Conservation (phyloP, 1,284 basidiomycete genomes). For the Austropuccinia psidii region DNA sequence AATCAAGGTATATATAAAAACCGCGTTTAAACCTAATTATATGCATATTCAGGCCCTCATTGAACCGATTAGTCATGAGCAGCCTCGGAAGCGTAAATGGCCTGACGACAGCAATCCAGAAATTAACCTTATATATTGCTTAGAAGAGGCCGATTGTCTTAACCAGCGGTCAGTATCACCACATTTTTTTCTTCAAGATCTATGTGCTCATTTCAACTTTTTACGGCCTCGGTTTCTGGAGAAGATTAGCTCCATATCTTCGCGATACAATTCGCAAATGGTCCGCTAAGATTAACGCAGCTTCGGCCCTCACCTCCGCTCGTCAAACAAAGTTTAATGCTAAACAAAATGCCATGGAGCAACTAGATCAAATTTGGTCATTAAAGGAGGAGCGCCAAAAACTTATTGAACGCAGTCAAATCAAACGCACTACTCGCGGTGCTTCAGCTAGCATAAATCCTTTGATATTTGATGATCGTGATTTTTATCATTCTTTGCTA, state of each 20-base stretch:
- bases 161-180: background rate
- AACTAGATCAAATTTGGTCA: constrained; percentile 61
- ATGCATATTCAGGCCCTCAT: no score
- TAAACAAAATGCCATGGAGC: constrained; percentile 57
- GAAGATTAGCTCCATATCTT: constrained; percentile 49
- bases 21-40: no score
- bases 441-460: constrained; percentile 42
- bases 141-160: constrained; percentile 8
- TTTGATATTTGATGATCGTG: constrained; percentile 72
- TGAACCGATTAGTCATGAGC: no score
- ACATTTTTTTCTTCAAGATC: background rate
- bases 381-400: constrained; percentile 45
- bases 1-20: no score
- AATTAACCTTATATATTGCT: background rate
- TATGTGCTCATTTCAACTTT: constrained; percentile 46
- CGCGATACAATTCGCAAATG: constrained; percentile 75
- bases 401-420: constrained; percentile 40
- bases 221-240: constrained; percentile 54
- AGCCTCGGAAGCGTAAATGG: no score
- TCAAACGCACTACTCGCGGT: constrained; percentile 50
- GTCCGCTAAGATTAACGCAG: constrained; percentile 86
- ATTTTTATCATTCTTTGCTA: constrained; percentile 81
- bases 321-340: constrained; percentile 44
- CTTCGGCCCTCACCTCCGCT: constrained; percentile 65
- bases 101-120: no score